A percentile compares a stretch with the other conserved stretches of the same genome.
phyloP scores from a whole-genome alignment of 495 filamentous ascomycete species.

The Rhypophila decipiens region DNA sequence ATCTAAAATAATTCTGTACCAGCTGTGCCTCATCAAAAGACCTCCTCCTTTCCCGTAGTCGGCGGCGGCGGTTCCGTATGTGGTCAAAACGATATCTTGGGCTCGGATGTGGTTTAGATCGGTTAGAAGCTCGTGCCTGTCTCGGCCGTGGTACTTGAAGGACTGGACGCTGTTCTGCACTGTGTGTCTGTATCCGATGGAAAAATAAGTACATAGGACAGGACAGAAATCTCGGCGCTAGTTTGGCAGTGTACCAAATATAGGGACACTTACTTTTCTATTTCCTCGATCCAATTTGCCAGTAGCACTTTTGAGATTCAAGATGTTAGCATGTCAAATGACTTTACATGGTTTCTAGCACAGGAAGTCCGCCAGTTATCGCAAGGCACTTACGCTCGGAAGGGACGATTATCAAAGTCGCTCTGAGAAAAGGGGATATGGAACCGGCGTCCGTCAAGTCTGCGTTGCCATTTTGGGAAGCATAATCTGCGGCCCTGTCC shows the following conservation, averaged over 20 bases:
- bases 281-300: not conserved
- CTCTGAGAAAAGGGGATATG: too few species aligned
- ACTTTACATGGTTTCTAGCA: too few species aligned
- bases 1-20: not conserved
- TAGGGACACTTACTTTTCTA: not conserved
- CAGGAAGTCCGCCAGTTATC: not conserved
- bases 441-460: too few species aligned
- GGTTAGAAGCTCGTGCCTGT: not conserved
- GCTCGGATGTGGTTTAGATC: not conserved
- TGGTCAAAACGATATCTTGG: not conserved
- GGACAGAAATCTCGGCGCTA: not conserved
- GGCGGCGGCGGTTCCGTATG: not conserved
- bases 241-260: not conserved
- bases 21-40: not conserved
- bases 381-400: not conserved
- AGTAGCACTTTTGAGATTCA: not conserved
- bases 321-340: not conserved
- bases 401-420: not conserved
- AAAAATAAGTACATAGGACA: not conserved
- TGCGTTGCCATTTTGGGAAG: too few species aligned
- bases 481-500: too few species aligned
- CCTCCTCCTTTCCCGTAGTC: not conserved
- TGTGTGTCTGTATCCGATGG: too few species aligned
- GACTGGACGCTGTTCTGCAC: too few species aligned
- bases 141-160: slow-evolving; percentile 1